phyloP scores from a whole-genome alignment of 208 protist genomes.

The Leishmania lainsoni region DNA sequence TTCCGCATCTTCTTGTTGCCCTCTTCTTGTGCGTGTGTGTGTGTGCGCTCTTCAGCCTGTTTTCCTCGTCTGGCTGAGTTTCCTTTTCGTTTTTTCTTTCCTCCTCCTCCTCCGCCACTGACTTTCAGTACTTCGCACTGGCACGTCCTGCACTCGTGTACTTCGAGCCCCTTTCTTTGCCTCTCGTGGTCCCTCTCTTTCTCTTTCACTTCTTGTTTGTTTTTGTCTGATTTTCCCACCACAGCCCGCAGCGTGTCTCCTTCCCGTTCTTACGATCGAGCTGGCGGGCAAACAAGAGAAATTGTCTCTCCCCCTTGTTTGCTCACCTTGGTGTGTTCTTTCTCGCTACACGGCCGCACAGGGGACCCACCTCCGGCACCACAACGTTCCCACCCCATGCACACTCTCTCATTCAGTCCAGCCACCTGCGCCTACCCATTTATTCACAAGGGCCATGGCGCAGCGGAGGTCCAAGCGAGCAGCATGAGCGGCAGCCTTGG shows the following conservation, averaged over 20 bases:
- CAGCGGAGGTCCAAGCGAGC: neutral
- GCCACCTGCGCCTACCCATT: slow-evolving; percentile 10
- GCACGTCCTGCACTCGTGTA: neutral
- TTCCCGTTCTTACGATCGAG: neutral
- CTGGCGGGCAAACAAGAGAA: neutral
- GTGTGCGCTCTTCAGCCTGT: neutral
- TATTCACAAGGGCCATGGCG: neutral
- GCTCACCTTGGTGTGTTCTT: neutral
- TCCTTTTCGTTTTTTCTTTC: neutral
- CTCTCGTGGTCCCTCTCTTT: neutral
- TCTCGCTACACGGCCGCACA: neutral
- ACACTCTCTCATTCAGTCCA: neutral
- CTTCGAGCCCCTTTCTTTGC: neutral
- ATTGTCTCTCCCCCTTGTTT: neutral
- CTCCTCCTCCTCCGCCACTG: too few species aligned
- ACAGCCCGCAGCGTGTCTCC: neutral
- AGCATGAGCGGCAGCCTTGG: neutral
- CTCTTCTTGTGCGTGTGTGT: neutral
- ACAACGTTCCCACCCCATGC: neutral
- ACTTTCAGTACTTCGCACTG: neutral
- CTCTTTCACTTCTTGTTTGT: neutral
- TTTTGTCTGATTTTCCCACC: neutral
- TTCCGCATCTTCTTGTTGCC: neutral
- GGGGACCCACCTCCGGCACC: neutral
- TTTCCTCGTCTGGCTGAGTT: neutral